Conservation (phyloP, 805 yeast genomes). For the Kuraishia hungarica region DNA sequence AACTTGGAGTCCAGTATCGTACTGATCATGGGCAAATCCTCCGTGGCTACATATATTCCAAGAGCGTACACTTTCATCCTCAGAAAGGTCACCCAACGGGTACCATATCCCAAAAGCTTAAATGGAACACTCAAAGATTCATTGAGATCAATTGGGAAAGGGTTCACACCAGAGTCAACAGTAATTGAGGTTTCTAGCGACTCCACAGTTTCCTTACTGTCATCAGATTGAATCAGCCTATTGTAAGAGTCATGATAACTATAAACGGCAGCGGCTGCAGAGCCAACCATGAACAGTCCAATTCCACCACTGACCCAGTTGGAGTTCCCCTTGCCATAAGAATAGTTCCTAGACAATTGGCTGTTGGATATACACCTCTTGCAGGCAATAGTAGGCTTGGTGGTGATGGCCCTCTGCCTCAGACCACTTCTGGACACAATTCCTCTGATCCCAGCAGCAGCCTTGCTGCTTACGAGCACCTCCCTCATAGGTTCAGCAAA, state of each 20-base stretch:
- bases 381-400: not conserved
- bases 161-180: constrained; percentile 19
- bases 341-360: not conserved
- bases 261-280: not conserved
- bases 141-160: constrained; percentile 16
- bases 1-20: constrained; percentile 34
- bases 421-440: not conserved
- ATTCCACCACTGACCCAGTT: not conserved
- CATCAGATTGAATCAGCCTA: not conserved
- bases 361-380: not conserved
- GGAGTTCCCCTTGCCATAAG: not conserved
- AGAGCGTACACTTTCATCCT: constrained; percentile 79
- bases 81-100: constrained; percentile 75
- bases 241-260: not conserved
- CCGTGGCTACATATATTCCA: constrained; percentile 67
- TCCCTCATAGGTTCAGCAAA: not conserved
- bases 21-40: constrained; percentile 38
- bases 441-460: not conserved
- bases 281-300: not conserved
- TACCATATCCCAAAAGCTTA: constrained; percentile 69
- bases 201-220: not conserved
- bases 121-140: constrained; percentile 22
- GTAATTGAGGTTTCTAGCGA: constrained; percentile 5
- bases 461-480: not conserved
- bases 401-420: not conserved